Conservation (phyloP, 2,329 filamentous ascomycete genomes). For the Fusarium sp. region DNA sequence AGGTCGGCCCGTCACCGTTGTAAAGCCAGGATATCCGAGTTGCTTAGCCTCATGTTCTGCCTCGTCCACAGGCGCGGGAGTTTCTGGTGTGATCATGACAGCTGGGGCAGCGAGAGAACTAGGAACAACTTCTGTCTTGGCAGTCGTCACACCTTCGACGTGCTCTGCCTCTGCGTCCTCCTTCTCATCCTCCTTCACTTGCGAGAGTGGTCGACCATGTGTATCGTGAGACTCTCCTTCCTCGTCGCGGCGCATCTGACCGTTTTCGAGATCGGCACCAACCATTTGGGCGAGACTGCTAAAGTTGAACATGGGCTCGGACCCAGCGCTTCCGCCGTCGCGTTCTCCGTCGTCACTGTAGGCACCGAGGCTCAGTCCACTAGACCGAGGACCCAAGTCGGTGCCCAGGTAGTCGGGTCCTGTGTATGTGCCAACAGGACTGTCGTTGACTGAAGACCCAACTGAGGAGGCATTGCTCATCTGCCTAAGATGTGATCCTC, state of each 20-base stretch:
- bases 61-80: slow-evolving; percentile 51
- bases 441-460: slow-evolving; percentile 79
- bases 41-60: slow-evolving; percentile 54
- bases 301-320: slow-evolving; percentile 92
- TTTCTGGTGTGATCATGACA: slow-evolving; percentile 60
- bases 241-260: slow-evolving; percentile 45
- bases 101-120: slow-evolving; percentile 48
- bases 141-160: slow-evolving; percentile 35
- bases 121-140: background rate
- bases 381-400: slow-evolving; percentile 60
- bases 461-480: slow-evolving; percentile 89
- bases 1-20: slow-evolving; percentile 38
- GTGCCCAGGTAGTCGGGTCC: slow-evolving; percentile 45
- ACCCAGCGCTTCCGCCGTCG: slow-evolving; percentile 59
- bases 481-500: slow-evolving; percentile 78
- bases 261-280: slow-evolving; percentile 67
- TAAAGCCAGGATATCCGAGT: slow-evolving; percentile 51
- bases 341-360: slow-evolving; percentile 60
- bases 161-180: slow-evolving; percentile 47
- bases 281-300: slow-evolving; percentile 87
- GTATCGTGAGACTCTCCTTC: slow-evolving; percentile 37
- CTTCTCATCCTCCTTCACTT: slow-evolving; percentile 52
- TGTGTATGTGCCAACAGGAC: slow-evolving; percentile 62
- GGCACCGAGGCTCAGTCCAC: slow-evolving; percentile 61
- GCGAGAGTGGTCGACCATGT: slow-evolving; percentile 45